phyloP scores from a whole-genome alignment of 306 rosid genomes.

The Nissolia schottii region DNA sequence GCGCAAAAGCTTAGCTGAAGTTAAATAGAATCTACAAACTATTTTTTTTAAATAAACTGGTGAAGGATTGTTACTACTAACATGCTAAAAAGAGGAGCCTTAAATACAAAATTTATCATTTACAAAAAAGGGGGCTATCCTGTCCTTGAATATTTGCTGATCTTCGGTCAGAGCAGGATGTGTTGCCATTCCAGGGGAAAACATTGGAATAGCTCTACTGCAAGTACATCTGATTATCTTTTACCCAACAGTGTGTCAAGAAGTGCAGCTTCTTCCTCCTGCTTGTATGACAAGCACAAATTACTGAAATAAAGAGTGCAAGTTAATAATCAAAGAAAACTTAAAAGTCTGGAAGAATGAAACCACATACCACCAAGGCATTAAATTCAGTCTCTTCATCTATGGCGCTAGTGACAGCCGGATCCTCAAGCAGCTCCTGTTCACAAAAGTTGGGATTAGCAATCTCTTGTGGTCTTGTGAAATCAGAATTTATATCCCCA shows the following conservation, averaged over 20 bases:
- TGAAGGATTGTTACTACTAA: background rate
- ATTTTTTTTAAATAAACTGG: background rate
- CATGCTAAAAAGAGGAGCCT: background rate
- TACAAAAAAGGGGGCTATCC: conserved; percentile 4
- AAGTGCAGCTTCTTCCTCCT: conserved; percentile 96
- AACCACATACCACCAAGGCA: conserved; percentile 76
- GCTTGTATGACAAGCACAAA: conserved; percentile 18
- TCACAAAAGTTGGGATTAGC: conserved; percentile 32
- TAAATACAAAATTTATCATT: conserved; percentile 31
- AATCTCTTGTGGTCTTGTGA: background rate
- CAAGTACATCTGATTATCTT: conserved; percentile 30
- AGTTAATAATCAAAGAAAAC: background rate
- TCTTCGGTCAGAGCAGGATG: background rate
- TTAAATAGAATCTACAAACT: too few species aligned
- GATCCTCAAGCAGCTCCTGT: conserved; percentile 86
- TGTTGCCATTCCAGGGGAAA: background rate
- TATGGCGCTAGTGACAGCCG: conserved; percentile 64
- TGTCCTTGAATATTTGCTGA: background rate
- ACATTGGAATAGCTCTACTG: background rate
- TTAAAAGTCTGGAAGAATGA: conserved; percentile 17
- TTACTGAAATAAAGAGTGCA: conserved; percentile 2
- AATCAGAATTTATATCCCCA: background rate
- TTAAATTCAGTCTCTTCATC: conserved; percentile 98
- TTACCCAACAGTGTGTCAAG: conserved; percentile 69
- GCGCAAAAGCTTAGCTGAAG: too few species aligned